Percentiles rank a stretch among this genome's conserved stretches.
phyloP scores from a whole-genome alignment of 2,329 filamentous ascomycete genomes.

The Epicoccum nigrum region DNA sequence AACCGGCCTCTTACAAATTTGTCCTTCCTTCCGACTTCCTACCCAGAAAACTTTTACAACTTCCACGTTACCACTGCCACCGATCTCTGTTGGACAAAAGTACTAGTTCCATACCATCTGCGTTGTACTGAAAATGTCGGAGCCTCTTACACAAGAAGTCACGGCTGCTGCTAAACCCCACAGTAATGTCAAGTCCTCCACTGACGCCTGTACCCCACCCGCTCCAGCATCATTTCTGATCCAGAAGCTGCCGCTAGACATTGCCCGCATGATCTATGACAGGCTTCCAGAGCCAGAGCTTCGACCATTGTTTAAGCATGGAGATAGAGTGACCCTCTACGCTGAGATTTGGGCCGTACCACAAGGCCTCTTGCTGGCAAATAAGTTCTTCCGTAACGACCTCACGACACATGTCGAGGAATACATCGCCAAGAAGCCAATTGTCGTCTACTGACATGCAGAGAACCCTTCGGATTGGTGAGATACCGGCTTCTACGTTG shows the following conservation, averaged over 20 bases:
- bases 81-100: no score
- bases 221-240: not conserved
- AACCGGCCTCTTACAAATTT: no score
- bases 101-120: no score
- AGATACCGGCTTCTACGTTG: no score
- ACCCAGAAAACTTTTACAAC: no score
- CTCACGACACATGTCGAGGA: not conserved
- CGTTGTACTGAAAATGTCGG: no score
- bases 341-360: not conserved
- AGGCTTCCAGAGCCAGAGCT: not conserved
- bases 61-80: no score
- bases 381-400: not conserved
- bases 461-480: not conserved
- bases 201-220: not conserved
- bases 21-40: no score
- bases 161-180: not conserved
- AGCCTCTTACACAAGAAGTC: not conserved
- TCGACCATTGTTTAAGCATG: not conserved
- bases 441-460: not conserved
- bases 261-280: not conserved
- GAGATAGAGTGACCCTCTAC: not conserved
- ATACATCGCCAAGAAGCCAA: not conserved
- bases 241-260: not conserved
- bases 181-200: not conserved
- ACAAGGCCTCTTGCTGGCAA: not conserved